Percentiles rank a stretch among this genome's conserved stretches.
These are phyloP conservation scores for Arctium lappa DNA, from an alignment of 129 eudicot species.

Conservation along the genomic window DNA sequence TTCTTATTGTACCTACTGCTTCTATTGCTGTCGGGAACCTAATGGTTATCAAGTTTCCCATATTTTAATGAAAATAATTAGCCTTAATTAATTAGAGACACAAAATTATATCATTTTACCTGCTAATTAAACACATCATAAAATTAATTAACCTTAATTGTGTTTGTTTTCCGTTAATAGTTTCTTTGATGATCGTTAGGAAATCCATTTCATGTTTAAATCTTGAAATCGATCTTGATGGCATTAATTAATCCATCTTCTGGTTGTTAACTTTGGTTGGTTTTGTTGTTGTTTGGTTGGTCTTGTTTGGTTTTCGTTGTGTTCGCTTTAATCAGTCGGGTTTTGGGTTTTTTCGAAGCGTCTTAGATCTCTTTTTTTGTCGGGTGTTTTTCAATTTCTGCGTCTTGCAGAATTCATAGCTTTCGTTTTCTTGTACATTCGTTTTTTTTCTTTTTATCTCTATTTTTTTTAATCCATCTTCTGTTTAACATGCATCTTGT, in stretches of 20 bases:
- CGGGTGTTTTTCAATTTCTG: no score
- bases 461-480: neutral
- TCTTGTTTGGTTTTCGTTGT: no score
- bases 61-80: neutral
- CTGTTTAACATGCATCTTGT: neutral
- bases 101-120: neutral
- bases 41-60: neutral
- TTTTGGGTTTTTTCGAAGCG: no score
- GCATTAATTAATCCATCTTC: neutral
- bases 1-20: constrained; percentile 34
- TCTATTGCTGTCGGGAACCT: constrained; percentile 35
- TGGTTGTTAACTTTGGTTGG: no score
- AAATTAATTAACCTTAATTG: neutral
- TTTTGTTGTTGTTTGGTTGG: no score
- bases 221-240: neutral
- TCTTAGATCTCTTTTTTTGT: no score
- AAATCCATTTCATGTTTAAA: neutral
- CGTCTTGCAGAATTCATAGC: no score
- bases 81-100: neutral
- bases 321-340: no score
- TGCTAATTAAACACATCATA: neutral
- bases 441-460: no score
- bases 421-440: no score
- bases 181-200: neutral
- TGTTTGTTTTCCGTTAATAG: neutral